Evolutionary conservation across 768 basidiomycete species (phyloP), one percentile per base, ranked within the genome.

Genomic region (Auriscalpium microsporum): DNA sequence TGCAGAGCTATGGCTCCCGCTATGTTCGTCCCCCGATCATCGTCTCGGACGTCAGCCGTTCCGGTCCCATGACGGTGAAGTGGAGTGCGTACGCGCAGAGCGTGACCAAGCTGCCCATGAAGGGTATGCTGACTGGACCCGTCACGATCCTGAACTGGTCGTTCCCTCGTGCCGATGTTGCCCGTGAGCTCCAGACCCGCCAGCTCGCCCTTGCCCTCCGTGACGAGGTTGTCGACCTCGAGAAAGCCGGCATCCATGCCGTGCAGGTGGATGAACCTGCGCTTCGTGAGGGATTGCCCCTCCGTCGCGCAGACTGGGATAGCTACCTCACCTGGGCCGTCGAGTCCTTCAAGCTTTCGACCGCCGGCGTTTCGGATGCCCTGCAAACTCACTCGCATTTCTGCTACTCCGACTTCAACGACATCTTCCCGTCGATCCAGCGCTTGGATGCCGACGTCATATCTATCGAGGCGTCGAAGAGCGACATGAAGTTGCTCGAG

Each of bases 91-190:
- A 95, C 72, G 96, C 96, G 53, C 96, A 98, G 78, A 93, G 89
- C 68, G 68, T 97, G 67, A 90, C 94, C 64, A 75, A 81, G 69
- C 86, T 83, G 71, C 96, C 94, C 64, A 94, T 99, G 92, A 99
- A 99, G 86, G 95, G 95, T 63, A 97, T 98, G 96, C 80, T 98
- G 55, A 94, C 95, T 55, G 95, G 95, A 60, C 94, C 94, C 17
- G 94, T 97, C 71, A 94, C 93, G 59, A 96, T 99, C 74, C 84
- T 98, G 73, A 98, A 98, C 82, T 99, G 96, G 96, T 98, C 96
- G 36, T 99, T 99, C 94, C 96, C 96, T 67, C 95, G 96, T 72
- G 92, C 92, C 62, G 96, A 99, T 69, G 88, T 98, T 63, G 83
- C 88, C 53, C 90, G 91, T 69, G 95, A 98, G 75, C 72, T 94